Evolutionary conservation across 371 early-diverging fungal genomes (phyloP), one percentile per base, ranked within the genome.

Genomic region (Gilbertella persicaria): DNA sequence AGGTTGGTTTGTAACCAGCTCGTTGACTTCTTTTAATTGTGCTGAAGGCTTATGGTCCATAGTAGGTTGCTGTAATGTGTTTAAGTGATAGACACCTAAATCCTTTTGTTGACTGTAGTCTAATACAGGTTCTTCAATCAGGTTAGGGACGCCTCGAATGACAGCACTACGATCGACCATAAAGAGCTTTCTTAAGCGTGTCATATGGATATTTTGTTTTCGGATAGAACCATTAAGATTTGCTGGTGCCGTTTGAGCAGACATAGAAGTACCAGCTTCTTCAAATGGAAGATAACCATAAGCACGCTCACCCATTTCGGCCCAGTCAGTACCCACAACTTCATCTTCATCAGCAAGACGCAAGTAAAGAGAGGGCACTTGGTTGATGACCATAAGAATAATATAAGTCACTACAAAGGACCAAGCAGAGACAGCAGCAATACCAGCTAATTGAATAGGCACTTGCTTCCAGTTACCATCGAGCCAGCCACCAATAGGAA

Each of bases 301-400:
- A 5, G 85, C 86, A 37, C 77, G 75, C 63, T 88, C 88, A 55
- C 87, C 88, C 80, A 86, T 82, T 54, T 88, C 80, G 25, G 84
- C 64, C 58, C 73, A 62, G 46, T 88, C 88, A 5, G 78, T 75
- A 35, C 86, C 87, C 9, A 75, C 69, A 25, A 77, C 60, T 59
- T 87, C 87, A 54, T 71, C 79, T 46, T 81, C 79, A 52, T 80
- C 76, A 42, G 74, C 67, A 42, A 87, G 58, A 37, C 88, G 79
- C 38, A 87, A 64, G 24, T 57, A 71, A 50, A 66, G 74, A 58
- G 55, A 76, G 23, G 85, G 84, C 35, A 85, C 72, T 23, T 53
- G 46, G 59, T 73, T 78, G 50, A 78, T 73, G 17, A 76, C 44
- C 7, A 79, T 26, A 38, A 85, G 63, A 26, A 88, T 82, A 12